Evolutionary conservation across 345 rosid species (phyloP).

Genomic region (Atalantia buxifolia): DNA sequence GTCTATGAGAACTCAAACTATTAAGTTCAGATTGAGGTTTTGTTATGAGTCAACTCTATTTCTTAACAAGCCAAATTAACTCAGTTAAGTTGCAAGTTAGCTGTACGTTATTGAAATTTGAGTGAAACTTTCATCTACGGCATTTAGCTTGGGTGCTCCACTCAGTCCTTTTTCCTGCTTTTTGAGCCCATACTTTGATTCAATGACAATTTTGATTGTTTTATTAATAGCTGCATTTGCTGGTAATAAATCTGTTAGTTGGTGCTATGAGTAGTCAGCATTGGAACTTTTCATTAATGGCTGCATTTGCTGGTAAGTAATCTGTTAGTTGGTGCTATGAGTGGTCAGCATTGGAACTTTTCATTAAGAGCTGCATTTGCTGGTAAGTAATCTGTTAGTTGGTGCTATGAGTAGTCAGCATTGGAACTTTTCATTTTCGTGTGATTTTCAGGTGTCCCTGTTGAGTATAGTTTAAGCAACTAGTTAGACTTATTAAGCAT

Average conservation of each 20-base stretch:
- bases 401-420: background rate
- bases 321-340: too few relatives aligned
- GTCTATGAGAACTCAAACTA: background rate
- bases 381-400: background rate
- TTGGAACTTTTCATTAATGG: too few relatives aligned
- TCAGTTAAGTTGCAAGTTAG: background rate
- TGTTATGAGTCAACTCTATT: background rate
- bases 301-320: too few relatives aligned
- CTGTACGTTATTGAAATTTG: background rate
- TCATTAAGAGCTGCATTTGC: too few relatives aligned
- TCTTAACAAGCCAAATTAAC: background rate
- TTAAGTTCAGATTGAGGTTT: background rate
- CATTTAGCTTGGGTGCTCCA: background rate
- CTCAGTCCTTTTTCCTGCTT: background rate
- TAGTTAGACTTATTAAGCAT: slow-evolving; percentile 7
- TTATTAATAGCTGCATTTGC: background rate
- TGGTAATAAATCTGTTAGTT: too few relatives aligned
- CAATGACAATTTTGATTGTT: background rate
- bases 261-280: too few relatives aligned
- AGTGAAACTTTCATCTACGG: background rate
- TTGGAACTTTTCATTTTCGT: background rate
- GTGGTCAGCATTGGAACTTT: too few relatives aligned
- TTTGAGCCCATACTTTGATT: background rate
- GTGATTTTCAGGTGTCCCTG: background rate
- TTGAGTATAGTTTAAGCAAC: background rate